These are phyloP conservation scores for Myriosclerotinia duriaeana DNA, from an alignment of 2,329 filamentous ascomycete genomes.

Conservation along the genomic window DNA sequence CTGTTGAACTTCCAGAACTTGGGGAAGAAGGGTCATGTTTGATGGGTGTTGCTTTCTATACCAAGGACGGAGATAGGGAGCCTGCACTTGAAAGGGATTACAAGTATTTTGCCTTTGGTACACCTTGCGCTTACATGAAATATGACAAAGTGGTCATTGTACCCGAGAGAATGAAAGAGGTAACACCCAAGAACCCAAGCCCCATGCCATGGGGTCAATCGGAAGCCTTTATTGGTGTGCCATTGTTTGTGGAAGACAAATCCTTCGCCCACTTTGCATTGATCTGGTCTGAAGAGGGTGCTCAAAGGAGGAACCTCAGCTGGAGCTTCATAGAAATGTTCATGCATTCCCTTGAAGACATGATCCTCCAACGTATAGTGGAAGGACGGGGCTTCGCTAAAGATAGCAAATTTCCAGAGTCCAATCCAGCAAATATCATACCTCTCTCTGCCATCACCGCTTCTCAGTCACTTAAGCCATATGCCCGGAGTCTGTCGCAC, in stretches of 20 bases:
- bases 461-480: constrained; percentile 66
- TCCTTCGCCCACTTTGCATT: constrained; percentile 70
- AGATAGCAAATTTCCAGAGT: constrained; percentile 37
- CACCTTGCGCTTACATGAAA: constrained; percentile 67
- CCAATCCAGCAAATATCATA: constrained; percentile 46
- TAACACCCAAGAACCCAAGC: constrained; percentile 61
- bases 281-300: constrained; percentile 67
- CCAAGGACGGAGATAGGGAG: constrained; percentile 57
- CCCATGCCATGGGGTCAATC: constrained; percentile 54
- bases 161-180: constrained; percentile 58
- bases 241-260: constrained; percentile 63
- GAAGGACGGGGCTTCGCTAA: constrained; percentile 51
- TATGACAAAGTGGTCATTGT: constrained; percentile 71
- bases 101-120: constrained; percentile 61
- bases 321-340: constrained; percentile 69
- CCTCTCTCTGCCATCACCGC: constrained; percentile 56
- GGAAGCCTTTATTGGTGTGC: constrained; percentile 66
- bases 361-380: constrained; percentile 58
- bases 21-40: constrained; percentile 62
- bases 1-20: constrained; percentile 60
- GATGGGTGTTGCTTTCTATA: constrained; percentile 65
- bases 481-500: constrained; percentile 70
- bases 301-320: constrained; percentile 53
- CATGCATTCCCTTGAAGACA: constrained; percentile 66
- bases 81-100: constrained; percentile 57